Evolutionary conservation across 2,329 filamentous ascomycete species (phyloP), one percentile per base, ranked within the genome.

Genomic region (Fusarium sp.): DNA sequence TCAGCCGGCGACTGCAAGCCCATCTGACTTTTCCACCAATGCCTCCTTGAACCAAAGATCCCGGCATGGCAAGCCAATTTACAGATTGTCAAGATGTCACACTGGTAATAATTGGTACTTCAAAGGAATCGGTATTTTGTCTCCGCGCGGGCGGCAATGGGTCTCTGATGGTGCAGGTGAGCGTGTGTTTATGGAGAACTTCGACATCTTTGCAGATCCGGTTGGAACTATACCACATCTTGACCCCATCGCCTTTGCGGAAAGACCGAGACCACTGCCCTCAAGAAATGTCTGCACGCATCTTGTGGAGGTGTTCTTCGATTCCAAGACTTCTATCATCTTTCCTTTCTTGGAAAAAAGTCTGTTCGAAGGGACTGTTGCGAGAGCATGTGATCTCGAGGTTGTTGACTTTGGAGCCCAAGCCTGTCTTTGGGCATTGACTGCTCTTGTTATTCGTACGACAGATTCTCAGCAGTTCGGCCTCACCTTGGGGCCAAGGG

Each of bases 31-130:
- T 20, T 26, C 26, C 21, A 17, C 36, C 10, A 58, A 43, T 28
- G 40, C 39, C 24, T 23, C 30, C 7, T 36, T n/a, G 9, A 44
- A 20, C 7, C 43, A 48, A 23, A 45, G 36, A 39, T 34, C 12
- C 6, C 48, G 36, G 3, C 34, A 36, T 17, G 34, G 10, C 7
- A 62, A 63, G n/a, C 23, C 61, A 17, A 26, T 49, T 49, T 48
- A 36, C 62, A 67, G 38, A 44, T 38, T 65, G 21, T 53, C 50
- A 1, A 57, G 62, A 17, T 64, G 65, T 12, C 65, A 68, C 21
- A 47, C 58, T 14, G 65, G 65, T 6, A 68, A 51, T 3, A 68
- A 68, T 10, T 69, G 65, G 65, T 68, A 68, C 4, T 68, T 68
- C 8, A 68, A 68, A 21, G 65, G 65, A 6, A 62, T 68, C 15